phyloP scores from a whole-genome alignment of 345 rosid species.

The Mallotus nudiflorus region DNA sequence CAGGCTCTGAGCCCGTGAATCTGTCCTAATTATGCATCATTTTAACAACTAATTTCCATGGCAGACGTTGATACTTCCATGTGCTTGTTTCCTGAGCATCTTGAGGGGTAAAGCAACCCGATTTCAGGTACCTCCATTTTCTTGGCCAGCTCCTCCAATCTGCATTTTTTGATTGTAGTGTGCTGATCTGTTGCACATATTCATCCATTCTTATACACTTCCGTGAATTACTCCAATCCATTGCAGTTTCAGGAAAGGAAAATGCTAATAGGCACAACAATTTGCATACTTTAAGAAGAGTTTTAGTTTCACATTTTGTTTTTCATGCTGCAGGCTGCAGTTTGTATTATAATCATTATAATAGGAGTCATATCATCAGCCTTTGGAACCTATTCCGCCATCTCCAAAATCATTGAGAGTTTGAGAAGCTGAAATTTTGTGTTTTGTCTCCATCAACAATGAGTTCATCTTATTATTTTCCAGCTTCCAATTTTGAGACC shows the following conservation, averaged over 20 bases:
- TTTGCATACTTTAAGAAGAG: no score
- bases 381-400: constrained; percentile 70
- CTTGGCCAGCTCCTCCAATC: not conserved
- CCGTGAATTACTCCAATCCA: no score
- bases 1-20: no score
- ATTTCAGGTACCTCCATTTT: constrained; percentile 47
- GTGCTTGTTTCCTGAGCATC: constrained; percentile 88
- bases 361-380: constrained; percentile 65
- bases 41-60: not conserved
- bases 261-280: no score
- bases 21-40: no score
- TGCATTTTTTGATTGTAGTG: no score
- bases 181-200: no score
- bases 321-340: constrained; percentile 36
- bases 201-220: no score
- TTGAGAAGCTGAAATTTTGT: constrained; percentile 39
- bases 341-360: constrained; percentile 58
- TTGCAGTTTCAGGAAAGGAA: no score
- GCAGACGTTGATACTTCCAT: constrained; percentile 94
- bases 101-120: constrained; percentile 50
- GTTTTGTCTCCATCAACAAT: constrained; percentile 1
- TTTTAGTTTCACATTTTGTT: no score
- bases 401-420: constrained; percentile 58
- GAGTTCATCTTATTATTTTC: not conserved
- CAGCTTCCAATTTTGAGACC: no score